Percentiles rank a stretch among this genome's conserved stretches.
phyloP scores from a whole-genome alignment of 108 stramenopile genomes.

The Hondaea fermentalgiana region DNA sequence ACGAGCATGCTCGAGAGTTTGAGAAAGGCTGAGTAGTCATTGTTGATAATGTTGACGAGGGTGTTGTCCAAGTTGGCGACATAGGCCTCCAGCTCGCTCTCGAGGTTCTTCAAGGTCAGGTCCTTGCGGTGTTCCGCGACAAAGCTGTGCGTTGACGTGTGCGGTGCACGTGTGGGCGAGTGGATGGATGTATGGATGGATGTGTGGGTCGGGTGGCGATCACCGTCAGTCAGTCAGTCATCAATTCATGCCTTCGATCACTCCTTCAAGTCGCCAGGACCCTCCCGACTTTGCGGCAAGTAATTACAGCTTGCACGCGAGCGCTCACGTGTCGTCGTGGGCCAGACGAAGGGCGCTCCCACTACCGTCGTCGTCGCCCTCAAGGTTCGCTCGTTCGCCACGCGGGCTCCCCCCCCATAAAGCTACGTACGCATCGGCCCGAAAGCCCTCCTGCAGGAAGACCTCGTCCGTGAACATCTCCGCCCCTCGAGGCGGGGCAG shows the following conservation, averaged over 20 bases:
- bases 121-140: neutral
- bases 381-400: no score
- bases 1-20: constrained; percentile 7
- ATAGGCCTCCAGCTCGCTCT: neutral
- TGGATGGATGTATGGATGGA: no score
- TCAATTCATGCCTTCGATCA: no score
- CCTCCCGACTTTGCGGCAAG: no score
- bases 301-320: no score
- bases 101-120: neutral
- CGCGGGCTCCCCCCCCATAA: neutral
- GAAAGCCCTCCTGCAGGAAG: neutral
- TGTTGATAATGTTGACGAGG: constrained; percentile 2
- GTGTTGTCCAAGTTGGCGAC: constrained; percentile 16
- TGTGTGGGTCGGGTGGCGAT: no score
- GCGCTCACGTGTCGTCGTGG: no score
- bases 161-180: no score
- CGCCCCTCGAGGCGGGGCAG: neutral
- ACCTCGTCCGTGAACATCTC: neutral
- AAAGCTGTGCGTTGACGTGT: neutral
- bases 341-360: no score
- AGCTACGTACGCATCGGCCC: neutral
- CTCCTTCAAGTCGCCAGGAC: no score
- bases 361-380: no score
- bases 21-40: constrained; percentile 9
- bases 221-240: no score